phyloP scores from a whole-genome alignment of 345 rosid genomes.

The Rhodamnia argentea region DNA sequence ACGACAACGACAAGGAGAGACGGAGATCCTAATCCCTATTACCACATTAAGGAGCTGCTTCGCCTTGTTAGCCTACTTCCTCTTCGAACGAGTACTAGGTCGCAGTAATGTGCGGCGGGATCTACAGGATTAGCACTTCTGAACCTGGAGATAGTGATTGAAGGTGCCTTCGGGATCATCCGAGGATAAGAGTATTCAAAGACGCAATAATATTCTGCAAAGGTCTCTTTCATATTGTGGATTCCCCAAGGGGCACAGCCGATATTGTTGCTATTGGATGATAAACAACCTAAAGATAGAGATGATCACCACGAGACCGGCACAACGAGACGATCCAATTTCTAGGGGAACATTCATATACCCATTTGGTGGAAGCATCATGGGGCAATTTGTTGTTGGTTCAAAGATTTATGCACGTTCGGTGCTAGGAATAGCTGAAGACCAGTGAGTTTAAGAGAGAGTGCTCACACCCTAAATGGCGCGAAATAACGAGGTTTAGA shows the following conservation, averaged over 20 bases:
- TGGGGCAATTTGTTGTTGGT: background rate
- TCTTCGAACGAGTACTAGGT: background rate
- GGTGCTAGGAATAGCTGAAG: background rate
- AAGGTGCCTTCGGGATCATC: background rate
- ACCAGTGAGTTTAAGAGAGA: background rate
- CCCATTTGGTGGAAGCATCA: background rate
- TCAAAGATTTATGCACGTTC: too few relatives aligned
- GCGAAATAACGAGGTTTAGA: too few relatives aligned
- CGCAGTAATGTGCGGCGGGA: background rate
- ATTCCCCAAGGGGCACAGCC: background rate
- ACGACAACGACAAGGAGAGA: background rate
- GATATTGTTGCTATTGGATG: background rate
- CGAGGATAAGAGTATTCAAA: background rate
- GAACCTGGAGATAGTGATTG: background rate
- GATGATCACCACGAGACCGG: background rate
- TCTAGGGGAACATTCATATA: background rate
- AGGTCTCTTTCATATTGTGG: background rate
- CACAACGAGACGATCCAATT: background rate
- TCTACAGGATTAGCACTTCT: background rate
- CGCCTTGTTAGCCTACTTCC: background rate
- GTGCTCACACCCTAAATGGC: background rate
- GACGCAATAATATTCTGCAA: background rate
- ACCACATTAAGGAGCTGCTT: background rate
- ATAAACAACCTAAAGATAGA: background rate
- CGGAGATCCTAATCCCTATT: background rate